phyloP scores from a whole-genome alignment of 73 alveolate species.

The Paramecium octaurelia region DNA sequence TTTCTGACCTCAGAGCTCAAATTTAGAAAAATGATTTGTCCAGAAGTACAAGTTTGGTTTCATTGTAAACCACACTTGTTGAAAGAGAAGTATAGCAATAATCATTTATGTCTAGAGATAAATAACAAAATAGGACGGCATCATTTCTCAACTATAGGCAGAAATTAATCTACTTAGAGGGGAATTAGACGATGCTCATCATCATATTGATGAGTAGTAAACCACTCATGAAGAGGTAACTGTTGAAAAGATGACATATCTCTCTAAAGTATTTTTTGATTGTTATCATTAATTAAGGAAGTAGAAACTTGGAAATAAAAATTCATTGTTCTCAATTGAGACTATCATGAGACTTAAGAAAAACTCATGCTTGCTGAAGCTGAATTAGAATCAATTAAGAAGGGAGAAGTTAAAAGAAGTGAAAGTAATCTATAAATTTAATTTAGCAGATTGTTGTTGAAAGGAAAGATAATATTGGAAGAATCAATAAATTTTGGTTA shows the following conservation, averaged over 20 bases:
- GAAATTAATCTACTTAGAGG: background rate
- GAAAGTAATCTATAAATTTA: background rate
- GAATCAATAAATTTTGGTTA: background rate
- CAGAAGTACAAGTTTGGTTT: constrained; percentile 4
- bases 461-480: background rate
- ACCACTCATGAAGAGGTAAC: constrained; percentile 17
- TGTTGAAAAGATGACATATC: constrained; percentile 14
- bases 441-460: background rate
- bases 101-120: background rate
- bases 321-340: background rate
- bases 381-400: constrained; percentile 39
- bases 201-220: background rate
- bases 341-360: background rate
- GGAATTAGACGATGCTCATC: constrained; percentile 1
- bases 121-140: background rate
- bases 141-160: background rate
- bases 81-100: background rate
- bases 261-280: background rate
- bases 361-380: background rate
- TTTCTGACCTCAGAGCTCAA: background rate
- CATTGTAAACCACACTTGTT: background rate
- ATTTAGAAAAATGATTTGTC: background rate
- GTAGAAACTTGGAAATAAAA: background rate
- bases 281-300: background rate
- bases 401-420: constrained; percentile 24